Base-by-base conservation (phyloP, 1,284 basidiomycete genomes). In the Earliella scabrosa region DNA sequence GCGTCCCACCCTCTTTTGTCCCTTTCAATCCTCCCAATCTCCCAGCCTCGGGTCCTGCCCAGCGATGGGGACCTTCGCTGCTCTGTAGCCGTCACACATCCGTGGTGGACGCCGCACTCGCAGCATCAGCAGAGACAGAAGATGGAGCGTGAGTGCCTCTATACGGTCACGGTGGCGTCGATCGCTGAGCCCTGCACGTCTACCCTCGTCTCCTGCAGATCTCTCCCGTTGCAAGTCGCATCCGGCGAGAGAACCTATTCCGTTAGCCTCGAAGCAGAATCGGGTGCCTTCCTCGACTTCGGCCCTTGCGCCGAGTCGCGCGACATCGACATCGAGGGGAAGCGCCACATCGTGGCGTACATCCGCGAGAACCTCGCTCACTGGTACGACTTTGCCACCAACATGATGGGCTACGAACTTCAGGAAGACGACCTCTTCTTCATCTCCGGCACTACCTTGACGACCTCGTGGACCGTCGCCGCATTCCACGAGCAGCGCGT, bases 401-500 rank as follows among this genome's bases (percentile, higher is more conserved):
- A 24, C 20, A 54, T 45, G 26, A 54, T 45, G 18, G 61, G 56
- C 3, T 51, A 59, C 39, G 50, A 57, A 0, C 23, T 62, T 16
- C 38, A 57, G 23, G 51, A 54, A 5, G 56, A 65, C 13, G 61
- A 66, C 11, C 52, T 68, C 48, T 34, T 63, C 40, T 60, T 70
- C 53, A 61, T 68, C 34, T 60, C 59, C 34, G 68, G 67, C 2
- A 62, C 52, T 32, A 64, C 64, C 9, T 65, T 66, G 55, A 66
- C 67, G 18, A 40, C 11, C 20, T 39, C 16, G 16, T 52, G 50
- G 50, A 32, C 49, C 14, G 53, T 55, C 18, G 53, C 58, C 2
- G 58, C 58, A 18, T 59, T 59, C 38, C 36, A 26, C 29, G 29
- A 43, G 16, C 34, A 36, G 11, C n/a, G 52, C 9, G n/a, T n/a